Base-by-base conservation (phyloP, 2,329 filamentous ascomycete genomes). In the Rhynchosporium agropyri region DNA sequence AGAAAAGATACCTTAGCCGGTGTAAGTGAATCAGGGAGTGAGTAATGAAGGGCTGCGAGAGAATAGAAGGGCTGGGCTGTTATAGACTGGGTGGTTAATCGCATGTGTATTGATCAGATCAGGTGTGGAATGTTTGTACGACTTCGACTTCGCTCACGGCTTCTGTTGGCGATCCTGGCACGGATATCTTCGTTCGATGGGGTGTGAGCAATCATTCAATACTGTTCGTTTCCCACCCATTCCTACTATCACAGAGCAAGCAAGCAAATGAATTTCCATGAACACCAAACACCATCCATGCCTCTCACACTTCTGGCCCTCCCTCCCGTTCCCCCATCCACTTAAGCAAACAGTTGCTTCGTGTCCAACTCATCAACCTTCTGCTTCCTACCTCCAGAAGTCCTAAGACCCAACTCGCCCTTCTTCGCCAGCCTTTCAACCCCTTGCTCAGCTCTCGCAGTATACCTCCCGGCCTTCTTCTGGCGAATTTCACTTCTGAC, bases 401-500 rank as follows among this genome's bases (percentile, higher is more conserved):
- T 86, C 70, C 86, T 83, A 69, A 98, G 79, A 31, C 93, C 92
- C 63, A 99, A 77, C 31, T 89, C 87, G 48, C 86, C 87, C 77
- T 86, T 90, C 82, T 90, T 95, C 61, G 86, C 84, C 72, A 88
- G 80, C 67, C 87, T 84, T 73, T 94, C 91, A 56, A 89, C 81
- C 68, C 84, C 80, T 70, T 89, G 86, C 74, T 96, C 92, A 36
- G 87, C 85, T 65, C 95, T 84, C 61, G 83, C 82, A 69, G 91
- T 90, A 79, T 96, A 94, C 69, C 86, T 86, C 55, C 86, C 84
- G 0, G 93, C 91, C 81, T 91, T 92, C 70, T 84, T 81, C 77
- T 86, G 81, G 70, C 91, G 83, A 70, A 96, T 77, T 67, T 98
- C 95, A 46, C 91, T 83, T 69, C 95, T 84, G 67, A 98, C 86